Percentiles rank a stretch among this genome's conserved stretches.
phyloP scores from a whole-genome alignment of 805 yeast species.

The Vanderwaltozyma polyspora region DNA sequence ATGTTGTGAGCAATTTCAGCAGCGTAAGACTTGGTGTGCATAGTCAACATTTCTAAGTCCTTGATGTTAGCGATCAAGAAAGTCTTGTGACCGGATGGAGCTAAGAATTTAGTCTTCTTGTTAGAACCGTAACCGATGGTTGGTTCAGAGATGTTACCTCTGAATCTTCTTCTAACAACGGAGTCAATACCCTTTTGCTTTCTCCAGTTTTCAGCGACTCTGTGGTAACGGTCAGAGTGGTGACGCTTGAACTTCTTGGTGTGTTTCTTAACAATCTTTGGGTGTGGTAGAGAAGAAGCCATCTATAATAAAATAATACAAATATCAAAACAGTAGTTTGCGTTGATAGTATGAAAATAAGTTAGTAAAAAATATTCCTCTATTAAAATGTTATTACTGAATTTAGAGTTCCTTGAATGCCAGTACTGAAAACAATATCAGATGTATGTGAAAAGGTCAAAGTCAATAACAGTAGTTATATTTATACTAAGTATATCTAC shows the following conservation, averaged over 20 bases:
- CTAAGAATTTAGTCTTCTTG: slow-evolving; percentile 94
- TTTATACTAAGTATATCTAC: too few relatives aligned
- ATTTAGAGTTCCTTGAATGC: too few relatives aligned
- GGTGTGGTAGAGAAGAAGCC: slow-evolving; percentile 98
- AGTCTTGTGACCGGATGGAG: slow-evolving; percentile 97
- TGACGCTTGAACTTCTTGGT: slow-evolving; percentile 98
- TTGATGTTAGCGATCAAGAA: slow-evolving; percentile 84
- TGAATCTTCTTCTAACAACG: slow-evolving; percentile 99
- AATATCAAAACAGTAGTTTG: too few relatives aligned
- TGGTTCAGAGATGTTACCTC: slow-evolving; percentile 99
- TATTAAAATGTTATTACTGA: too few relatives aligned
- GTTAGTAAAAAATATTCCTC: too few relatives aligned
- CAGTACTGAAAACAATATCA: too few relatives aligned
- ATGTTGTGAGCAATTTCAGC: slow-evolving; percentile 99
- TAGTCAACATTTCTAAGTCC: slow-evolving; percentile 88
- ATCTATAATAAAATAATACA: slow-evolving; percentile 32
- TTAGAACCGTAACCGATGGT: slow-evolving; percentile 99
- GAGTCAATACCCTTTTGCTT: slow-evolving; percentile 99
- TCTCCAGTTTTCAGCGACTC: slow-evolving; percentile 99
- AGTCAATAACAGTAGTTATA: too few relatives aligned
- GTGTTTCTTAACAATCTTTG: slow-evolving; percentile 99
- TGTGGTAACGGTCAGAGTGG: slow-evolving; percentile 98
- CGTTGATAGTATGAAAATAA: background rate
- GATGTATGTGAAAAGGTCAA: too few relatives aligned
- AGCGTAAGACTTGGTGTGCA: slow-evolving; percentile 98